Evolutionary conservation across 352 stramenopile genomes (phyloP), one percentile per base, ranked within the genome.

Genomic region (Saprolegnia diclina): DNA sequence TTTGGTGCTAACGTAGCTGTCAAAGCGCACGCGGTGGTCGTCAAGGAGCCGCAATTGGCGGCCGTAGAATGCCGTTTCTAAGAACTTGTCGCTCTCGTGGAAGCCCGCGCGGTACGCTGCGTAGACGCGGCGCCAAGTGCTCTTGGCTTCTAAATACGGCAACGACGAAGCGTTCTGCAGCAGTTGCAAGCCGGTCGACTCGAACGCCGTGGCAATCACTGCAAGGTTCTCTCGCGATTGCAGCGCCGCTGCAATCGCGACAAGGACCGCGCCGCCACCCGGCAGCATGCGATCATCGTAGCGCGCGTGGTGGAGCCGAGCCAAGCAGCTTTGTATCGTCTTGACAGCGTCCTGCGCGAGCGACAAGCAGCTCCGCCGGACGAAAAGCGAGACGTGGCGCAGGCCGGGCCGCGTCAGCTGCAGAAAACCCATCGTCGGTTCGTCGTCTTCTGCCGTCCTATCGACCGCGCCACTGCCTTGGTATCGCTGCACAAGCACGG

Each of bases 1-100:
- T 61, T 67, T 67, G 3, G 59, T 67, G 59, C 35, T 32, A 24
- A 10, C 5, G 42, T 50, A 67, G 18, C 35, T 21, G 63, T 67
- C 59, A 6, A 67, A 61, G 10, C 29, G 22, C 22, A 16, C 22
- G 46, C 35, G 21, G 9, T 22, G 52, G 26, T 22, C 5, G 4
- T 13, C 5, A 6, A 67, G 46, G 16, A 32, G 59, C 42, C 18
- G 66, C 4, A 67, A 22, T 4, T 5, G 18, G 13, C 13, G 13
- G 10, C 59, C 59, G 29, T 56, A 67, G 59, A 50, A 55, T 6
- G 46, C 35, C 22, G 59, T 67, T 18, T 67, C 32, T 3, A 67
- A 32, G 46, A 56, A 67, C 14, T 29, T 16, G 24, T 24, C n/a
- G 35, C 21, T 35, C 21, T 54, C 46, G 19, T 21, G 3, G 5